Evolutionary conservation across 2,329 filamentous ascomycete genomes (phyloP).

Genomic region (Epichloe hybrida): DNA sequence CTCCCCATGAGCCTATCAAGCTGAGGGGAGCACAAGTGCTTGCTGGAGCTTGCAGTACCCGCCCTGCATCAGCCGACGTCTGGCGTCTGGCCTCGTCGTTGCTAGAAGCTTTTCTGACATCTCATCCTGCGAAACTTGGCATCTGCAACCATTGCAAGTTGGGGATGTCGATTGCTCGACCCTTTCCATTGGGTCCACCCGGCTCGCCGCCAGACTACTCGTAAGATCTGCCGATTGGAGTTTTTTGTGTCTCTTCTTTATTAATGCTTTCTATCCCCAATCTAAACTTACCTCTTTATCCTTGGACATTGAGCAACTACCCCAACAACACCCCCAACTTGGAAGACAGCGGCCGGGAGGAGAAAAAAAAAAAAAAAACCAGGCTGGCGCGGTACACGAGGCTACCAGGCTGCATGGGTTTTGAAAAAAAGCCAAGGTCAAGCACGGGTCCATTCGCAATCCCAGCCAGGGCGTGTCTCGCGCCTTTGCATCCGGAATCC

Average conservation of each 20-base stretch:
- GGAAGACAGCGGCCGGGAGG: not conserved
- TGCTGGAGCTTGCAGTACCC: not conserved
- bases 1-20: too few species aligned
- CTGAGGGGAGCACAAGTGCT: not conserved
- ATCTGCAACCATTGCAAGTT: not conserved
- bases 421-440: not conserved
- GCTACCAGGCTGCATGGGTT: slow-evolving; percentile 1
- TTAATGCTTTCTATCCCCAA: not conserved
- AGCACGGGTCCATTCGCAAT: slow-evolving; percentile 3
- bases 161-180: slow-evolving; percentile 4
- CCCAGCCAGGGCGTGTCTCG: slow-evolving; percentile 8
- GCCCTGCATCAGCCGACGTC: not conserved
- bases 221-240: not conserved
- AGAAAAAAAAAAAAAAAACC: not conserved
- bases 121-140: not conserved
- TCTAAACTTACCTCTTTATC: not conserved
- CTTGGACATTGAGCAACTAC: not conserved
- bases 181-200: slow-evolving; percentile 2
- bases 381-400: slow-evolving; percentile 4
- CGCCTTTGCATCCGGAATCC: slow-evolving; percentile 7
- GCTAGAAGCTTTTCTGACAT: not conserved
- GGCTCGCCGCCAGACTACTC: not conserved
- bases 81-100: not conserved
- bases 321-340: not conserved
- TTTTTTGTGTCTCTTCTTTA: not conserved